These are phyloP conservation scores for Saccharomycopsis sp. DNA, from an alignment of 805 yeast genomes.

Conservation along the genomic window DNA sequence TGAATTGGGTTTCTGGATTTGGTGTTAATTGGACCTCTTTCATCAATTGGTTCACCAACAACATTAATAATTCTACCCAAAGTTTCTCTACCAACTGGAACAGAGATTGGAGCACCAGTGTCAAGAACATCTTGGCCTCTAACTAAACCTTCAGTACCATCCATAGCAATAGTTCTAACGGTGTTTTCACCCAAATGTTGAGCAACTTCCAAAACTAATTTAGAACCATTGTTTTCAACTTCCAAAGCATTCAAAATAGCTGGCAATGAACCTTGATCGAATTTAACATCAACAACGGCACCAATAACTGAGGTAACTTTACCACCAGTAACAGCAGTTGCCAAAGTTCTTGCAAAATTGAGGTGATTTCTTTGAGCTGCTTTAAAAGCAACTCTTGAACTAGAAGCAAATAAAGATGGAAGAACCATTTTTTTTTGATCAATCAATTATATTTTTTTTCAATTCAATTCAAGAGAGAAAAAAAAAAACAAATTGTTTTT, in stretches of 20 bases:
- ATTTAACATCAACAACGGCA: constrained; percentile 99
- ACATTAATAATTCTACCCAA: constrained; percentile 98
- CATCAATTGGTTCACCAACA: constrained; percentile 99
- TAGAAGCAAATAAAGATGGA: constrained; percentile 53
- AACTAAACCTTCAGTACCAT: constrained; percentile 99
- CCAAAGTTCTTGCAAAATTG: constrained; percentile 64
- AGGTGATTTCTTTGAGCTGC: constrained; percentile 80
- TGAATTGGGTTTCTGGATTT: constrained; percentile 96
- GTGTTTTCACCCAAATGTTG: constrained; percentile 99
- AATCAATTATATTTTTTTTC: background rate
- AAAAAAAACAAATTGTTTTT: no score
- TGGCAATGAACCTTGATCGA: constrained; percentile 95
- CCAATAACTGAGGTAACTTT: constrained; percentile 95
- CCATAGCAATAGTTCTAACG: constrained; percentile 99
- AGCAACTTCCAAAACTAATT: constrained; percentile 94
- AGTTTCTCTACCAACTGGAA: constrained; percentile 99
- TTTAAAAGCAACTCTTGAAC: constrained; percentile 81
- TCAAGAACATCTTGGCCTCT: constrained; percentile 90
- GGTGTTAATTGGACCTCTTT: constrained; percentile 96
- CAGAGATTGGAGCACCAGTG: constrained; percentile 98
- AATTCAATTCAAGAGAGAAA: no score
- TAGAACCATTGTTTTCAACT: constrained; percentile 67
- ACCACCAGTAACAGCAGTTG: constrained; percentile 77
- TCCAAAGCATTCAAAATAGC: constrained; percentile 95
- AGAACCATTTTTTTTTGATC: constrained; percentile 33